phyloP scores from a whole-genome alignment of 2,329 filamentous ascomycete genomes.

The Myotisia sp. region DNA sequence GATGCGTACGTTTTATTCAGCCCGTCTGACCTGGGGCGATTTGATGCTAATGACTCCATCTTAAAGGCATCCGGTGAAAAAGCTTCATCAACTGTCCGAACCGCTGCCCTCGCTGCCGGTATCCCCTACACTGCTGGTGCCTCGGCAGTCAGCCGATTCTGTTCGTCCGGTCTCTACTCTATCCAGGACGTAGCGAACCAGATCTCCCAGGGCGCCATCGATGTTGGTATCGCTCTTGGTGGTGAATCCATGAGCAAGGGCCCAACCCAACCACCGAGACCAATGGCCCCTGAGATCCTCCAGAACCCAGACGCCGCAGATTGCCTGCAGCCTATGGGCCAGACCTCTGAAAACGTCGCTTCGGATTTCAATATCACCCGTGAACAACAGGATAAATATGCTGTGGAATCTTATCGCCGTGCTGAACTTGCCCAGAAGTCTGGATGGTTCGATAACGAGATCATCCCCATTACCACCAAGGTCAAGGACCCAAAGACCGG shows the following conservation, averaged over 20 bases:
- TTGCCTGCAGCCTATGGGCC: conserved; percentile 92
- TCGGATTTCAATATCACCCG: conserved; percentile 75
- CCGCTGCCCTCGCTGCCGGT: conserved; percentile 76
- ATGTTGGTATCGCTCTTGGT: conserved; percentile 74
- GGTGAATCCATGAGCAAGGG: conserved; percentile 75
- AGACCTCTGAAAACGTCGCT: conserved; percentile 92
- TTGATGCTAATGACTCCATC: conserved; percentile 3
- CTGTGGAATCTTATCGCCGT: conserved; percentile 72
- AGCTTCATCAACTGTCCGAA: conserved; percentile 80
- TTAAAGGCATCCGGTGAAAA: conserved; percentile 68
- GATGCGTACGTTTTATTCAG: conserved; percentile 53
- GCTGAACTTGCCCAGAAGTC: conserved; percentile 84
- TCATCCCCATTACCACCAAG: conserved; percentile 69
- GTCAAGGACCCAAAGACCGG: conserved; percentile 74
- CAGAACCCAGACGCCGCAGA: conserved; percentile 64
- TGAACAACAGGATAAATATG: conserved; percentile 68
- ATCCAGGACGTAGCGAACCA: conserved; percentile 88
- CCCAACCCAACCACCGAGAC: conserved; percentile 51
- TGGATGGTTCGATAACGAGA: conserved; percentile 88
- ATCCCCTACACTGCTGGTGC: conserved; percentile 81
- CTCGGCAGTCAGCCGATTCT: conserved; percentile 85
- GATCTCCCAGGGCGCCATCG: conserved; percentile 66
- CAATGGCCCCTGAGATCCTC: conserved; percentile 66
- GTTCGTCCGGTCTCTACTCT: conserved; percentile 88
- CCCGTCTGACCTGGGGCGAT: no score